phyloP scores from a whole-genome alignment of 2,329 filamentous ascomycete species.

The Chaetomiaceae sp. region DNA sequence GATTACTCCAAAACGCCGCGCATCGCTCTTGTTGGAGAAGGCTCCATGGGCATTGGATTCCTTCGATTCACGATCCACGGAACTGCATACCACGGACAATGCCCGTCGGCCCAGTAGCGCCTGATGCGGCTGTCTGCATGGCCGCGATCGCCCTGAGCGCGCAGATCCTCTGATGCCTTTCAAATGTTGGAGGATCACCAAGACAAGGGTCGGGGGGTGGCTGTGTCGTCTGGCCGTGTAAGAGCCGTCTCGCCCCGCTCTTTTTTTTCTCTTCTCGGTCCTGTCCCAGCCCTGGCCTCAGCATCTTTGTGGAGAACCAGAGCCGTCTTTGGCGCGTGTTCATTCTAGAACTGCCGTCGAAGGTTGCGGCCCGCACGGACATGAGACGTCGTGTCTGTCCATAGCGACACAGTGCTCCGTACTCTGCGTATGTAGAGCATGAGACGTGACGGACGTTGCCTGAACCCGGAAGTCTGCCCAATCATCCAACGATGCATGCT shows the following conservation, averaged over 20 bases:
- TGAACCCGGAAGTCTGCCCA: slow-evolving; percentile 1
- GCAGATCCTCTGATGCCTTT: slow-evolving; percentile 7
- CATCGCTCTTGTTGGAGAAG: too few relatives aligned
- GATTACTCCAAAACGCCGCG: too few relatives aligned
- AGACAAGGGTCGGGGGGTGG: too few relatives aligned
- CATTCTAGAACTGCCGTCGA: background rate
- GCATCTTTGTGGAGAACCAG: too few relatives aligned
- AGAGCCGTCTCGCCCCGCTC: slow-evolving; percentile 2
- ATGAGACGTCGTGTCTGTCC: too few relatives aligned
- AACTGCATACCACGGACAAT: background rate
- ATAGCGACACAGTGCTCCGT: background rate
- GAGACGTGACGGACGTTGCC: background rate
- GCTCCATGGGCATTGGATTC: background rate
- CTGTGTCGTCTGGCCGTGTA: slow-evolving; percentile 3
- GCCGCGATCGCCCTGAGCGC: background rate
- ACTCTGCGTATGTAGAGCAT: background rate
- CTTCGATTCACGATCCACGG: slow-evolving; percentile 3
- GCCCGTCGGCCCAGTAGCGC: too few relatives aligned
- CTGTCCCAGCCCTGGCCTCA: background rate
- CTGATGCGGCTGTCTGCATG: too few relatives aligned
- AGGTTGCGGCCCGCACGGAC: background rate
- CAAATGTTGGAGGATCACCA: too few relatives aligned
- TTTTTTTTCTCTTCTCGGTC: too few relatives aligned
- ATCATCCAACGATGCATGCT: background rate
- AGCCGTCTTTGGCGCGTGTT: background rate